These are phyloP conservation scores for Adansonia gregorii DNA, from an alignment of 441 rosid species.

Conservation along the genomic window DNA sequence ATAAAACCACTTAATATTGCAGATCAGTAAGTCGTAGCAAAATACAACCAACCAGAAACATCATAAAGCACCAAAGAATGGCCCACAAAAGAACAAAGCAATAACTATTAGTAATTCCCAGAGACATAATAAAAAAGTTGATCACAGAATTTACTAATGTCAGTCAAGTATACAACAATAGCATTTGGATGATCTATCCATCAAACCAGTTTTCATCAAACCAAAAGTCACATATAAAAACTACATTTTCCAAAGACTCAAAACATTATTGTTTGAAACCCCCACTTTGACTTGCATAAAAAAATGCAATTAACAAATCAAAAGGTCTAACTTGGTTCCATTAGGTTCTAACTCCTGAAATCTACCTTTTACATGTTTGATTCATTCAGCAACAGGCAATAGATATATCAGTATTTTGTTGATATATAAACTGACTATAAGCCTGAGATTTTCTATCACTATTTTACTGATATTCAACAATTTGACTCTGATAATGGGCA, in stretches of 20 bases:
- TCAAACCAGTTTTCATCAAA: background rate
- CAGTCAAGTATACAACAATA: background rate
- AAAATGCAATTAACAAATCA: background rate
- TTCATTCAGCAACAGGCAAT: background rate
- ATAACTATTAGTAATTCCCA: background rate
- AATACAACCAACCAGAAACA: background rate
- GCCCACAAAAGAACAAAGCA: background rate
- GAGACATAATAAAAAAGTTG: background rate
- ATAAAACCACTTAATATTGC: background rate
- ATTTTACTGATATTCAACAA: background rate
- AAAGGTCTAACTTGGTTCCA: background rate
- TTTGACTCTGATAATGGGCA: background rate
- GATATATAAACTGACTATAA: background rate
- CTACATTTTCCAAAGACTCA: background rate
- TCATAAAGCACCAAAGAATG: background rate
- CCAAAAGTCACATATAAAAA: background rate
- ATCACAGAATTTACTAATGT: background rate
- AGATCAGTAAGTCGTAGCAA: background rate
- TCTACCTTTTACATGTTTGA: background rate
- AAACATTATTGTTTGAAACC: background rate
- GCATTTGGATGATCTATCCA: background rate
- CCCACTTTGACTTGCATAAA: background rate
- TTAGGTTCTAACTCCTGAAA: background rate
- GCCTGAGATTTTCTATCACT: background rate
- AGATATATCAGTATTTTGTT: background rate